Conservation (phyloP, 805 yeast genomes). For the Suhomyces sp. region DNA sequence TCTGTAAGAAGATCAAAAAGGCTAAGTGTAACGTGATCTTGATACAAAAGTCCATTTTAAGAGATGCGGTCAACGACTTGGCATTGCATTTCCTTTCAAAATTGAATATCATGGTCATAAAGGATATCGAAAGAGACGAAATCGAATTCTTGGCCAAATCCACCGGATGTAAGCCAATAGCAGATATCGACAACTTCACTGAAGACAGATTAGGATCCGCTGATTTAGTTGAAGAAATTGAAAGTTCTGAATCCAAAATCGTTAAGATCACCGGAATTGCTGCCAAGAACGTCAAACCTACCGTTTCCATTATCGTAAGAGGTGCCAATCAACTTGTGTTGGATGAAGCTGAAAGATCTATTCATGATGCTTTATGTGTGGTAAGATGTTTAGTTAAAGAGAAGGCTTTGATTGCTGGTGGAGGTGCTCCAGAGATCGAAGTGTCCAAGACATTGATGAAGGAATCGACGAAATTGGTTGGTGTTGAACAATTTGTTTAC, state of each 20-base stretch:
- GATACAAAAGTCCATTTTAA: conserved; percentile 87
- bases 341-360: conserved; percentile 95
- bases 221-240: conserved; percentile 88
- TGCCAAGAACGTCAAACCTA: conserved; percentile 53
- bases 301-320: conserved; percentile 88
- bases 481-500: conserved; percentile 89
- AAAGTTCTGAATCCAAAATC: conserved; percentile 84
- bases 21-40: conserved; percentile 91
- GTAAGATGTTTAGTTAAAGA: conserved; percentile 84
- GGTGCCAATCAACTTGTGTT: conserved; percentile 90
- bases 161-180: conserved; percentile 92
- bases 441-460: conserved; percentile 70
- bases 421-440: conserved; percentile 97
- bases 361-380: conserved; percentile 97
- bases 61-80: conserved; percentile 93
- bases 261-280: conserved; percentile 81
- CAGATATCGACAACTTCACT: conserved; percentile 89
- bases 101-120: conserved; percentile 89
- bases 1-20: conserved; percentile 94
- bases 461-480: conserved; percentile 71
- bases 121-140: conserved; percentile 95
- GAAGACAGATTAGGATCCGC: conserved; percentile 93
- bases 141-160: conserved; percentile 84
- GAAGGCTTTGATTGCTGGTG: conserved; percentile 92
- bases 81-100: conserved; percentile 93